Evolutionary conservation across 1,284 basidiomycete genomes (phyloP).

Genomic region (Mycena citricolor): DNA sequence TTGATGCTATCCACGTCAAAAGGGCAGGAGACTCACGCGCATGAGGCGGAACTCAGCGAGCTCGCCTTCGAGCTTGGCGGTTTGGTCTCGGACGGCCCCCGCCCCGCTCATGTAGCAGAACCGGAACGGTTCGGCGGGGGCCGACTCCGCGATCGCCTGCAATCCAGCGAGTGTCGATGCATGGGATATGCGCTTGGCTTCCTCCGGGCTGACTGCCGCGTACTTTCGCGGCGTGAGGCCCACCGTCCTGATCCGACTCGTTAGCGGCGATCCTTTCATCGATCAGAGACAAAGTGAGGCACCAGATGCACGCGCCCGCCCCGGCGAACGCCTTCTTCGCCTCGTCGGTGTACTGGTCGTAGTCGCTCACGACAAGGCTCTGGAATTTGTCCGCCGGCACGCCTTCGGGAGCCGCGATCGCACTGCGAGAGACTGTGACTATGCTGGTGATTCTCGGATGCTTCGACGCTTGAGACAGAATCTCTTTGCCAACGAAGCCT

Average conservation of each 20-base stretch:
- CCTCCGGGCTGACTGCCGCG: too few species aligned
- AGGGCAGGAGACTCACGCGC: too few species aligned
- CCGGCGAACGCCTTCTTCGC: slow-evolving; percentile 1
- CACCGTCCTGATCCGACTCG: too few species aligned
- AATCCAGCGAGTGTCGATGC: too few species aligned
- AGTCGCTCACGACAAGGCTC: slow-evolving; percentile 10
- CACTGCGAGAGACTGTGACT: slow-evolving; percentile 14
- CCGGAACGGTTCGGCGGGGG: slow-evolving; percentile 6
- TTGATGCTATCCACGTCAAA: too few species aligned
- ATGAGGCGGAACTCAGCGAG: too few species aligned
- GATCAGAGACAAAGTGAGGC: too few species aligned
- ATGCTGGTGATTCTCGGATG: slow-evolving; percentile 6
- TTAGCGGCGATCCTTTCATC: too few species aligned
- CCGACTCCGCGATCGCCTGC: background rate
- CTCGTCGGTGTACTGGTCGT: slow-evolving; percentile 5
- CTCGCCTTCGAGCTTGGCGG: too few species aligned
- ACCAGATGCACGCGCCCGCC: slow-evolving; percentile 18
- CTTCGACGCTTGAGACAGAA: slow-evolving; percentile 5
- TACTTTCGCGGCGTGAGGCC: too few species aligned
- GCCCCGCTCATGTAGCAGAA: slow-evolving; percentile 12
- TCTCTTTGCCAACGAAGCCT: slow-evolving; percentile 15
- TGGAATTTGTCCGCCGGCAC: slow-evolving; percentile 8
- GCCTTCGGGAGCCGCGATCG: background rate
- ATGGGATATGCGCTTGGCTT: too few species aligned
- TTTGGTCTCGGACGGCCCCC: slow-evolving; percentile 10